Percentiles rank a stretch among this genome's conserved stretches.
Conservation (phyloP, 805 yeast species). For the Metschnikowia sp. region DNA sequence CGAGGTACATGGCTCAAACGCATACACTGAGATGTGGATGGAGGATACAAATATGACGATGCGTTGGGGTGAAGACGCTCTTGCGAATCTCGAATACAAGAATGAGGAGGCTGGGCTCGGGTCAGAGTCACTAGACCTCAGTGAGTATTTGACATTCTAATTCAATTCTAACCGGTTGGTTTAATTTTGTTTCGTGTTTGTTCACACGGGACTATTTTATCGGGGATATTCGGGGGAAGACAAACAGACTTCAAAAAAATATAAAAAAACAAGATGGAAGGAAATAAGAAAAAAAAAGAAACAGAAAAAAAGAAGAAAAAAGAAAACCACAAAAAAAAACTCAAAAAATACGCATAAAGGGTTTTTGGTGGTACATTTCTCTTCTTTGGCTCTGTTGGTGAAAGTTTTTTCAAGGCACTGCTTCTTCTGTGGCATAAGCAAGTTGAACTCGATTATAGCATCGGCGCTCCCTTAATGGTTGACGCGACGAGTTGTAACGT, state of each 20-base stretch:
- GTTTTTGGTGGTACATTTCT: background rate
- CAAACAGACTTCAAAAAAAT: background rate
- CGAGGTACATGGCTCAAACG: conserved; percentile 23
- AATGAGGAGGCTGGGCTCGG: conserved; percentile 3
- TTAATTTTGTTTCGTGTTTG: background rate
- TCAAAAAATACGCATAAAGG: conserved; percentile 9
- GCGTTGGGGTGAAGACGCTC: conserved; percentile 7
- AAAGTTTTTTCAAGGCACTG: too few relatives aligned
- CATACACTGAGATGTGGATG: conserved; percentile 9
- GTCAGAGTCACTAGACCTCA: conserved; percentile 24
- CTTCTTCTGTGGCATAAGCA: too few relatives aligned
- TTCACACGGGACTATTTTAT: background rate
- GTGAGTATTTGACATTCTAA: conserved; percentile 31
- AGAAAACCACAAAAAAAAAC: conserved; percentile 6
- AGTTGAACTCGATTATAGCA: background rate
- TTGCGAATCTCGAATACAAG: conserved; percentile 8
- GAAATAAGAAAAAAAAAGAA: background rate
- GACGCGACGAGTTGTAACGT: conserved; percentile 12
- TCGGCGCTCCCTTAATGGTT: conserved; percentile 15
- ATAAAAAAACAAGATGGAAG: background rate
- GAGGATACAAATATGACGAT: conserved; percentile 5
- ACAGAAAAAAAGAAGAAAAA: conserved; percentile 10
- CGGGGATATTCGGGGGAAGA: background rate
- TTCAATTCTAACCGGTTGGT: conserved; percentile 13
- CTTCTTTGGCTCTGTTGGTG: background rate